phyloP scores from a whole-genome alignment of 2,329 filamentous ascomycete species.

The Hortaea werneckii region DNA sequence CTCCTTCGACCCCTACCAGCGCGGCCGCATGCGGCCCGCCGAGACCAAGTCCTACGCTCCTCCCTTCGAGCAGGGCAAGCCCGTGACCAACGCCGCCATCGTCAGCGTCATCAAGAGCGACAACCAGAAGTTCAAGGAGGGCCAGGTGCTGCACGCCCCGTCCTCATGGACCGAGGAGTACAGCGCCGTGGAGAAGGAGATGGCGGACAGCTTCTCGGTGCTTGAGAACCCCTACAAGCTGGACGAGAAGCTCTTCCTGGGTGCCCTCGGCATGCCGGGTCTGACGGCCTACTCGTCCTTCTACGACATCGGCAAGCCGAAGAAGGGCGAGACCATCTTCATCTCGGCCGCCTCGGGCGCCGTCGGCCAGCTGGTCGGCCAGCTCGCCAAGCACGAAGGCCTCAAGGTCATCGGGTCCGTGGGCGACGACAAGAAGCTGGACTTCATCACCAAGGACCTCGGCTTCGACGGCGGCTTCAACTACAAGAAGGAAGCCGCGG shows the following conservation, averaged over 20 bases:
- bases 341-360: constrained; percentile 70
- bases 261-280: constrained; percentile 68
- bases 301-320: constrained; percentile 64
- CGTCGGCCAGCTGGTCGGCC: constrained; percentile 73
- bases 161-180: constrained; percentile 46
- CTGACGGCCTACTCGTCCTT: constrained; percentile 65
- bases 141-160: constrained; percentile 52
- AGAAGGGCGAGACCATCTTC: constrained; percentile 73
- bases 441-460: constrained; percentile 61
- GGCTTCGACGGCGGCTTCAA: constrained; percentile 70
- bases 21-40: constrained; percentile 63
- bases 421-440: constrained; percentile 68
- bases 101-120: constrained; percentile 63
- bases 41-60: constrained; percentile 57
- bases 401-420: constrained; percentile 71
- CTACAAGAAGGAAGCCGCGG: constrained; percentile 72
- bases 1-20: constrained; percentile 78
- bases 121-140: constrained; percentile 50
- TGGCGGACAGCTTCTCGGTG: constrained; percentile 32
- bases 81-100: constrained; percentile 55
- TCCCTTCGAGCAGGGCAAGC: constrained; percentile 50
- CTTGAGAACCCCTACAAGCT: constrained; percentile 61
- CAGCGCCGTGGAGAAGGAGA: constrained; percentile 43
- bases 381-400: constrained; percentile 73
- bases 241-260: constrained; percentile 58